Percentiles rank a stretch among this genome's conserved stretches.
Evolutionary conservation across 225 moss, liverwort and hornwort species (phyloP).

Genomic region (Bryum argenteum): DNA sequence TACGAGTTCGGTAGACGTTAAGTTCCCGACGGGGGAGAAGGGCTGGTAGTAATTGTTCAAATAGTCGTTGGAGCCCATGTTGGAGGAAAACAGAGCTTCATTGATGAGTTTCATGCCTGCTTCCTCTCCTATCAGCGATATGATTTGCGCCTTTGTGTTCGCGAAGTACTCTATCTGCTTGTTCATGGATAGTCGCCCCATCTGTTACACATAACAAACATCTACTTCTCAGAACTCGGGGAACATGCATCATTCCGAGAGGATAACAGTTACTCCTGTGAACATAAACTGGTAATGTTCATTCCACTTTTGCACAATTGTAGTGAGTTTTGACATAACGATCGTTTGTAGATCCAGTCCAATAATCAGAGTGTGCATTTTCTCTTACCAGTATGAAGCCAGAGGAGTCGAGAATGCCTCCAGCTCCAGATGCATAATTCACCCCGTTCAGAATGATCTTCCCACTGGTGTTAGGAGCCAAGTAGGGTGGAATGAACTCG

Average conservation of each 20-base stretch:
- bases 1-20: constrained; percentile 37
- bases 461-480: constrained; percentile 51
- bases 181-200: constrained; percentile 43
- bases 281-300: background rate
- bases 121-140: constrained; percentile 48
- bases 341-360: background rate
- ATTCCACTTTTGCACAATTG: background rate
- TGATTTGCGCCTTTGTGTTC: constrained; percentile 46
- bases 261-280: no score
- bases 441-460: constrained; percentile 43
- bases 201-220: constrained; percentile 8
- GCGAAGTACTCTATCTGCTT: constrained; percentile 64
- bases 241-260: no score
- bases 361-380: background rate
- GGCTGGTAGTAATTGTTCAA: constrained; percentile 75
- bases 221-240: background rate
- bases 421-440: constrained; percentile 59
- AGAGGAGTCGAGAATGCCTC: constrained; percentile 54
- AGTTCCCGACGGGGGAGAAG: constrained; percentile 40
- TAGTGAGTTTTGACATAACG: no score
- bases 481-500: constrained; percentile 42
- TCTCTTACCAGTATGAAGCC: constrained; percentile 41
- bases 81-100: constrained; percentile 52
- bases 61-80: constrained; percentile 81
- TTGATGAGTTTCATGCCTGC: constrained; percentile 38